Evolutionary conservation across 1,284 basidiomycete genomes (phyloP), one percentile per base, ranked within the genome.

Genomic region (Spongiforma sp.): DNA sequence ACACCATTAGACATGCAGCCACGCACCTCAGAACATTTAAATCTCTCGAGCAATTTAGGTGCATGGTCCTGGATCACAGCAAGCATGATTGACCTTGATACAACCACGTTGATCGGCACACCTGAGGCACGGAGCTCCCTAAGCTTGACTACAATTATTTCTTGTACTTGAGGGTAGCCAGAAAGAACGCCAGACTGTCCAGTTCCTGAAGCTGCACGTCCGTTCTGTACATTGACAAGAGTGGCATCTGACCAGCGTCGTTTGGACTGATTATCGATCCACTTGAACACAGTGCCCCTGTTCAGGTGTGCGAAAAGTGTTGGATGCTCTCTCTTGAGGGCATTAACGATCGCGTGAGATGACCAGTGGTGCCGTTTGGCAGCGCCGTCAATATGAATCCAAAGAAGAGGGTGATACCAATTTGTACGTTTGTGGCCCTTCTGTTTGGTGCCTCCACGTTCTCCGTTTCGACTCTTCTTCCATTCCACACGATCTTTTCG

Each of bases 371-470:
- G 17, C 17, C 17, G 9, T 17, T 37, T 17, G 36, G 36, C 36
- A 10, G 36, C 36, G 10, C 9, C 17, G 36, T 37, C 17, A 37
- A 37, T 37, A 37, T 37, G 36, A 17, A 37, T 17, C 36, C 36
- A 37, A 37, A 63, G 52, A 17, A 59, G 11, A 24, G 52, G 57
- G 24, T 63, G 57, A 28, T 59, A 71, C 68, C 69, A 72, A 36
- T 71, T 73, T 3, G 67, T 71, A 1, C 56, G 43, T 7, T 53
- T 24, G 41, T 68, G 64, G 0, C 52, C 15, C 26, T 59, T 65
- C 48, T 70, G 65, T 33, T 60, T 65, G 15, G 62, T 64, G 11
- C 71, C 67, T 4, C 64, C 57, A 58, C 57, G 19, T 59, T 65
- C 57, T 52, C 58, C 58, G 46, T 39, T n/a, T 21, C 41, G 21